phyloP scores from a whole-genome alignment of 176 grass and related monocot species.

The Carex pumila region DNA sequence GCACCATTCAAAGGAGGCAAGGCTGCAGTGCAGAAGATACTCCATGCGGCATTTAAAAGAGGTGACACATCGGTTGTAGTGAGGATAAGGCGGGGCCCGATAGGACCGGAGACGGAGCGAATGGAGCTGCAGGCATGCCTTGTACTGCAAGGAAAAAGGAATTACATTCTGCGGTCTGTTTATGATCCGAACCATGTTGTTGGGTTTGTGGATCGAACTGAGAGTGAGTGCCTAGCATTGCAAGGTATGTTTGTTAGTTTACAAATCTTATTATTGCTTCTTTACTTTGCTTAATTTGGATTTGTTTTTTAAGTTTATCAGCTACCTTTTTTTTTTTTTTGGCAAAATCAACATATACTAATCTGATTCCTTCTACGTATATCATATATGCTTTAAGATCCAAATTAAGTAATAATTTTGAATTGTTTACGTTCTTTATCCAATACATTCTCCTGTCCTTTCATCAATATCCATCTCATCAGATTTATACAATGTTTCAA shows the following conservation, averaged over 20 bases:
- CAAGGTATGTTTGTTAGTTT: constrained; percentile 24
- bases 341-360: no score
- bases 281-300: not conserved
- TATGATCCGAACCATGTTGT: constrained; percentile 38
- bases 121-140: constrained; percentile 38
- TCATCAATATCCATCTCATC: no score
- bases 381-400: no score
- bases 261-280: not conserved
- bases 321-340: not conserved
- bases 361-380: no score
- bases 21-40: constrained; percentile 35
- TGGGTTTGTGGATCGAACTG: constrained; percentile 26
- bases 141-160: constrained; percentile 23
- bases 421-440: no score
- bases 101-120: not conserved
- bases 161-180: constrained; percentile 37
- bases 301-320: not conserved
- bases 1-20: constrained; percentile 39
- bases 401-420: no score
- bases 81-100: constrained; percentile 13
- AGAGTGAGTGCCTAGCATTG: constrained; percentile 42
- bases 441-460: no score
- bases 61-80: constrained; percentile 38
- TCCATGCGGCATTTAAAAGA: constrained; percentile 36
- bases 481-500: no score